Evolutionary conservation across 805 yeast species (phyloP), one percentile per base, ranked within the genome.

Genomic region (Sugiyamaella mastotermitis): DNA sequence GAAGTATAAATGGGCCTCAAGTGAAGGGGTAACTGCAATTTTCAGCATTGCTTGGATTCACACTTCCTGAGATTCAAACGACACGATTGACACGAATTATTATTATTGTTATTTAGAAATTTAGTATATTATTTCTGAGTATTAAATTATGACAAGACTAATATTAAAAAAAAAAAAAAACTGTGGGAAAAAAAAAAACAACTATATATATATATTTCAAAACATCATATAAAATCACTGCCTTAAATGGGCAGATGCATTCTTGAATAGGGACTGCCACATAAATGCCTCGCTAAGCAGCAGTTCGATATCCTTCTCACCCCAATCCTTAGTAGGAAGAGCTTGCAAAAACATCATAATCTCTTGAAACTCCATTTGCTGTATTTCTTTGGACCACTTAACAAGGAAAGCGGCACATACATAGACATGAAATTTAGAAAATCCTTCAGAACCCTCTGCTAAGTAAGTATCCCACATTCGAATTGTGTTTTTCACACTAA

Each of bases 401-500:
- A 87, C 83, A 49, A 92, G 66, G 55, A 90, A 92, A 15, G 98
- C 97, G 15, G 97, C 96, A 62, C 98, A 92, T 3, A 92, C 98
- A 58, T 90, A 92, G 6, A 92, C 85, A 58, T 92, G 98, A 62
- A 92, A 92, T 53, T 80, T 86, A 51, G 83, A 84, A 56, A 92
- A 86, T 2, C 95, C 95, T 32, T 71, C 70, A 11, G 69, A 47
- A 3, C 72, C 74, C 43, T 67, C 72, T 3, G 70, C 58, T 47
- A 77, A 55, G 58, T 92, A 92, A 0, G 98, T 88, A 56, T 92
- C 98, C 97, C 98, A 92, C 95, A 92, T 90, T 40, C 98, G 70
- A 16, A 88, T 78, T 4, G 88, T 83, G 43, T 85, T 74, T 21
- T 67, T 66, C 53, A 92, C 77, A 29, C 80, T 76, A 31, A 92